These are phyloP conservation scores for Fraxinus sp. DNA, from an alignment of 305 asterid genomes.

Conservation along the genomic window DNA sequence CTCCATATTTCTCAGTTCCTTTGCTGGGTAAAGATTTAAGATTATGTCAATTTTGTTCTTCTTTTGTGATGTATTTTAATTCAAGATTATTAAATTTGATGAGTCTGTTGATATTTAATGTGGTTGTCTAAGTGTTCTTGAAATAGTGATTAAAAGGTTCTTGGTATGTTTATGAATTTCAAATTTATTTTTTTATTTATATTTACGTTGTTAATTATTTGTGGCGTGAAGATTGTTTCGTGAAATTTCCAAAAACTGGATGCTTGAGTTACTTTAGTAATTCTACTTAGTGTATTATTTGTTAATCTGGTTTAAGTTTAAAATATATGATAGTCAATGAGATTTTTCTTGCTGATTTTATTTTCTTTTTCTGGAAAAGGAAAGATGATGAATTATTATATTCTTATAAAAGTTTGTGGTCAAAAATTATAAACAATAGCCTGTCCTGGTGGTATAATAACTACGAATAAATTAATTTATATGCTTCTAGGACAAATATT, in stretches of 20 bases:
- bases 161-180: not conserved
- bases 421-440: too few species aligned
- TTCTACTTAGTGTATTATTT: not conserved
- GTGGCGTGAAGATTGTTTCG: not conserved
- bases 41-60: too few species aligned
- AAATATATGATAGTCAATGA: constrained; percentile 10
- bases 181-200: not conserved
- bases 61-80: too few species aligned
- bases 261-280: not conserved
- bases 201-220: not conserved
- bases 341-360: not conserved
- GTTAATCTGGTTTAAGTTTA: not conserved
- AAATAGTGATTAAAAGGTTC: not conserved
- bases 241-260: not conserved
- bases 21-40: too few species aligned
- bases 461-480: too few species aligned
- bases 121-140: constrained; percentile 12
- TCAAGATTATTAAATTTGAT: too few species aligned
- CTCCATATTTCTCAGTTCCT: too few species aligned
- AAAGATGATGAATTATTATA: too few species aligned
- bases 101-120: not conserved
- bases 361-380: too few species aligned
- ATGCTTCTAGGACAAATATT: too few species aligned
- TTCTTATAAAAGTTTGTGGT: too few species aligned
- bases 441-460: too few species aligned